Evolutionary conservation across 2,329 filamentous ascomycete genomes (phyloP), one percentile per base, ranked within the genome.

Genomic region (Calonectria hongkongensis): DNA sequence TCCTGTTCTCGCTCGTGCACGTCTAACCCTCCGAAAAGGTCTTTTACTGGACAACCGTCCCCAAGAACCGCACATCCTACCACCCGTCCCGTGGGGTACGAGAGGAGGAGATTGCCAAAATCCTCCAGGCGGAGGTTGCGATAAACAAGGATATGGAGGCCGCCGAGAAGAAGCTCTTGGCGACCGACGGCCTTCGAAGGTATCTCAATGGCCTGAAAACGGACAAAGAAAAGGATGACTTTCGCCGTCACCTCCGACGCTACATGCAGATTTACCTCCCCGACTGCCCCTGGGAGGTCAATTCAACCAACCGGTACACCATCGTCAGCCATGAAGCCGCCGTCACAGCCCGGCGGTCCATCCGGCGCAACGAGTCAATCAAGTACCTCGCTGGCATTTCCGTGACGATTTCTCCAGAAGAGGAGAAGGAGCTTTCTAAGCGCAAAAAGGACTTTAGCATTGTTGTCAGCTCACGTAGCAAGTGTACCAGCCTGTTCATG

Each of bases 371-470:
- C 73, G 94, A 98, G 81, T 91, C 93, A 47, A 93, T 99, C 85
- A 98, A 96, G 84, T 98, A 98, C 81, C 89, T 99, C 9, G 93
- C 92, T 9, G 97, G 97, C 2, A 97, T 97, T 15, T 94, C 98
- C 81, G 96, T 99, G 28, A 91, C 94, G 47, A 97, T 99, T 86
- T 98, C 96, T 0, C 92, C 94, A 39, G 94, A 98, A 82, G 96
- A 99, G 83, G 97, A 98, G 82, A 90, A 92, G 73, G 92, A 94
- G 70, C 90, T 98, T 71, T 94, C 95, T 30, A 85, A 92, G 75
- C 93, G 92, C 72, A 94, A 97, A 82, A 96, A 96, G 81, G 97
- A 99, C 82, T 99, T 99, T 83, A 98, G 96, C 83, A 96, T 99
- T 75, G 96, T 99, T 39, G 94, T 98, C 81, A 98, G 96, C 74